Percentiles rank a stretch among this genome's conserved stretches.
phyloP scores from a whole-genome alignment of 352 stramenopile genomes.

The Globisporangium viniferum region DNA sequence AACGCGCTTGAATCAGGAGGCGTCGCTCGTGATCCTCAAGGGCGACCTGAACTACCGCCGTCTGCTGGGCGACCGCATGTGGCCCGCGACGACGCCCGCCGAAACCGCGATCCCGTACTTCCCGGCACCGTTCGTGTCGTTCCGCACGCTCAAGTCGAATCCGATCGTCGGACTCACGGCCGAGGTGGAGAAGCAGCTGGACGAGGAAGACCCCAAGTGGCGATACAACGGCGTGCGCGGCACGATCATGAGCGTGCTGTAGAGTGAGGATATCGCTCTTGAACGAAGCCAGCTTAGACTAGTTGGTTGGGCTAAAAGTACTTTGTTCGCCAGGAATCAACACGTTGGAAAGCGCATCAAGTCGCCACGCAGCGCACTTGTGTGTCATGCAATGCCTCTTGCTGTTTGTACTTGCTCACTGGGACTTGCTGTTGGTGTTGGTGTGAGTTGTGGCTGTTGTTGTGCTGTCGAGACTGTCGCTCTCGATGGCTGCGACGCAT shows the following conservation, averaged over 20 bases:
- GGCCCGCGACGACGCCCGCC: constrained; percentile 81
- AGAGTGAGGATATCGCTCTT: not conserved
- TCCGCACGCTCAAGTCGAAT: constrained; percentile 76
- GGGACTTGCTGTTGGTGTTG: not conserved
- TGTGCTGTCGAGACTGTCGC: not conserved
- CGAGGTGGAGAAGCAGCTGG: constrained; percentile 37
- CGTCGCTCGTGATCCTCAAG: constrained; percentile 94
- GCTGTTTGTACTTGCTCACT: not conserved
- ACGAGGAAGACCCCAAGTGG: constrained; percentile 57
- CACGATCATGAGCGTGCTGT: constrained; percentile 58
- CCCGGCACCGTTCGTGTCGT: constrained; percentile 54
- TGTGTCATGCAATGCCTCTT: not conserved
- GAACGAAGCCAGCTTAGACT: no score
- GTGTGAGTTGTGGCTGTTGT: not conserved
- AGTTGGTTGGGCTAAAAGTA: not conserved
- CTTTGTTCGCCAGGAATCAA: not conserved
- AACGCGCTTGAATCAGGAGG: constrained; percentile 24
- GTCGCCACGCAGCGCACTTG: not conserved
- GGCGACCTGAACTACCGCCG: constrained; percentile 98
- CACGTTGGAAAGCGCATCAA: not conserved
- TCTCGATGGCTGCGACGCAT: not conserved
- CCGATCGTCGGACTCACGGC: constrained; percentile 51
- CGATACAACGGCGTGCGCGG: constrained; percentile 65
- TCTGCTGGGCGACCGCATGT: constrained; percentile 92
- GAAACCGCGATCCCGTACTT: constrained; percentile 82